Percentiles rank a stretch among this genome's conserved stretches.
Conservation (phyloP, 2,329 filamentous ascomycete genomes). For the Exophiala oligosperma region DNA sequence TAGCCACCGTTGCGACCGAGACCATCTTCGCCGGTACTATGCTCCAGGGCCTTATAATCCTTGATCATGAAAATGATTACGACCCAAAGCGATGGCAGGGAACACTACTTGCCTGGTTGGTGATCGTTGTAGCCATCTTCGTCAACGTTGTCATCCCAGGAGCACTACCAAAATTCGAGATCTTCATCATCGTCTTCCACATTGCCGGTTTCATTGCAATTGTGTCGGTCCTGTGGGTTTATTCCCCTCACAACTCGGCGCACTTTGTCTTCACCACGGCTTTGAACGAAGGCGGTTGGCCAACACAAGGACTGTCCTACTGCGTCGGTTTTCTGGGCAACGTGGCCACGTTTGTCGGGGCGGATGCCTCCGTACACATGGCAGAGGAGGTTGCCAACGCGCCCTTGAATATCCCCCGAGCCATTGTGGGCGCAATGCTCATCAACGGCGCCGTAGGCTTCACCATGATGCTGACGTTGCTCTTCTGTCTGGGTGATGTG, state of each 20-base stretch:
- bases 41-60: slow-evolving; percentile 41
- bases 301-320: slow-evolving; percentile 36
- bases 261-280: slow-evolving; percentile 36
- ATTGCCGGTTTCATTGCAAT: slow-evolving; percentile 50
- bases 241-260: slow-evolving; percentile 32
- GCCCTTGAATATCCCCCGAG: slow-evolving; percentile 31
- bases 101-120: slow-evolving; percentile 42
- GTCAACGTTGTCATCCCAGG: slow-evolving; percentile 46
- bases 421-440: slow-evolving; percentile 31
- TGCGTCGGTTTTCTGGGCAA: slow-evolving; percentile 38
- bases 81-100: slow-evolving; percentile 39
- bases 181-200: slow-evolving; percentile 44
- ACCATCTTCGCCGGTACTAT: slow-evolving; percentile 44
- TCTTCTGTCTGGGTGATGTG: slow-evolving; percentile 37
- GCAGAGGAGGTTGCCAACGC: slow-evolving; percentile 34
- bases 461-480: slow-evolving; percentile 36
- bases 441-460: slow-evolving; percentile 38
- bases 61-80: slow-evolving; percentile 40
- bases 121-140: slow-evolving; percentile 40
- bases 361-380: slow-evolving; percentile 32
- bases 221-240: slow-evolving; percentile 38
- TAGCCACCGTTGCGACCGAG: slow-evolving; percentile 44
- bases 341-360: slow-evolving; percentile 36
- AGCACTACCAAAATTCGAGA: slow-evolving; percentile 42
- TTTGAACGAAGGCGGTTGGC: slow-evolving; percentile 37